Base-by-base conservation (phyloP, 306 rosid species). In the Albizia julibrissin region DNA sequence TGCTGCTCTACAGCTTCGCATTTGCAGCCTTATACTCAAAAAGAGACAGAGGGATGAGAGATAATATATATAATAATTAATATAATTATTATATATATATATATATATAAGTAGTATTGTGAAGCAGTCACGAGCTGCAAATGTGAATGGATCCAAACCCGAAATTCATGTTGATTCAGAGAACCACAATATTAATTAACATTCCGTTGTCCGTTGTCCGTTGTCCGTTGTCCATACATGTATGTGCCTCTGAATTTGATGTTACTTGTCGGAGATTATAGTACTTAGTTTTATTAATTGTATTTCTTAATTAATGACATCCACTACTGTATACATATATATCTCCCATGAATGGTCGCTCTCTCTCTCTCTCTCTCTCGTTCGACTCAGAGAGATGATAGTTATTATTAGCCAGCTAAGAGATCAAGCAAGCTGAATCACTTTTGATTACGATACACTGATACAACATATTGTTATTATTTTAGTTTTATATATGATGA, bases 11-110 rank as follows among this genome's bases (percentile, higher is more conserved):
- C 96, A 87, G 83, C 86, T 84, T 71, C 84, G 72, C 5, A 13
- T 67, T 67, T 56, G 94, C 97, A 90, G 97, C 94, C 81, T 90
- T 90, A 81, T 67, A 67, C 68, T 61, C 9, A 11, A 24, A 61
- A 24, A 9, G 64, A 59, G 27, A 13, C 19, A 61, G 37, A 61
- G 68, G 26, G 66, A 61, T 8, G 67, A 22, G 68, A 61, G 68
- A 61, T 9, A 18, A 18, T 1, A 50, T 5, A 37, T 29, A 29
- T 29, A 29, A 29, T 5, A 39, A 39, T 5, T 39, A 5, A 39
- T 39, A 39, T 54, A 54, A 4, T 56, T 61, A 26, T 29, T 29
- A 18, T 1, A 50, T 5, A 37, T 6, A 37, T 37, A 34, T 34
- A 34, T 34, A 34, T 34, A 34, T 34, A 34, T 0, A 37, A 37